Evolutionary conservation across 1,284 basidiomycete genomes (phyloP).

Genomic region (Schizopora paradoxa): DNA sequence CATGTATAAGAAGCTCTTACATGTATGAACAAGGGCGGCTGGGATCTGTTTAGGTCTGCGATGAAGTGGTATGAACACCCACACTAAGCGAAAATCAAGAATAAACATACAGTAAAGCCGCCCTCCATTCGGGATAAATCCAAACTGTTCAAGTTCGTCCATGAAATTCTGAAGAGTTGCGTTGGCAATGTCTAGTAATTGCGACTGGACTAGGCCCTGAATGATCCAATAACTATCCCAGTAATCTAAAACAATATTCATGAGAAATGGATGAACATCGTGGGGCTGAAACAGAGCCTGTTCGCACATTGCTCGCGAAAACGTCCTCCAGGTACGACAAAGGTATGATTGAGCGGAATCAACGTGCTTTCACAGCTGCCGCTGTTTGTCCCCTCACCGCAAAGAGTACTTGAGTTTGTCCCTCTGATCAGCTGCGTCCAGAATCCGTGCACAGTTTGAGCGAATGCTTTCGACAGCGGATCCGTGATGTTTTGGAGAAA

Average conservation of each 20-base stretch:
- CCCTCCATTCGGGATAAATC: slow-evolving; percentile 93
- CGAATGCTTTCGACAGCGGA: slow-evolving; percentile 66
- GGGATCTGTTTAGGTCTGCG: slow-evolving; percentile 79
- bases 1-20: slow-evolving; percentile 34
- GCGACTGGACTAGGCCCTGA: slow-evolving; percentile 75
- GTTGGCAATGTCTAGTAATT: slow-evolving; percentile 70
- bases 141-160: slow-evolving; percentile 77
- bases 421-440: slow-evolving; percentile 76
- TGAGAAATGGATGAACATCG: slow-evolving; percentile 1
- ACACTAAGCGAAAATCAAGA: slow-evolving; percentile 5
- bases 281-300: slow-evolving; percentile 19
- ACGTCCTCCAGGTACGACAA: slow-evolving; percentile 81
- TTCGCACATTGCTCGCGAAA: slow-evolving; percentile 65
- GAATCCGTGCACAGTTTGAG: slow-evolving; percentile 74
- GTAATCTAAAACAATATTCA: slow-evolving; percentile 44
- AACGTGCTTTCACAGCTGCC: slow-evolving; percentile 73
- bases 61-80: slow-evolving; percentile 2
- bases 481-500: slow-evolving; percentile 73
- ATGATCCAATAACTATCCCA: slow-evolving; percentile 89
- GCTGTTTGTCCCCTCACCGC: slow-evolving; percentile 41
- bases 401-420: slow-evolving; percentile 69
- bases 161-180: slow-evolving; percentile 86
- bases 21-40: slow-evolving; percentile 83
- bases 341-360: slow-evolving; percentile 86
- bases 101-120: slow-evolving; percentile 64